A percentile compares a stretch with the other conserved stretches of the same genome.
phyloP scores from a whole-genome alignment of 257 asterid genomes.

The Salvia miltiorrhiza region DNA sequence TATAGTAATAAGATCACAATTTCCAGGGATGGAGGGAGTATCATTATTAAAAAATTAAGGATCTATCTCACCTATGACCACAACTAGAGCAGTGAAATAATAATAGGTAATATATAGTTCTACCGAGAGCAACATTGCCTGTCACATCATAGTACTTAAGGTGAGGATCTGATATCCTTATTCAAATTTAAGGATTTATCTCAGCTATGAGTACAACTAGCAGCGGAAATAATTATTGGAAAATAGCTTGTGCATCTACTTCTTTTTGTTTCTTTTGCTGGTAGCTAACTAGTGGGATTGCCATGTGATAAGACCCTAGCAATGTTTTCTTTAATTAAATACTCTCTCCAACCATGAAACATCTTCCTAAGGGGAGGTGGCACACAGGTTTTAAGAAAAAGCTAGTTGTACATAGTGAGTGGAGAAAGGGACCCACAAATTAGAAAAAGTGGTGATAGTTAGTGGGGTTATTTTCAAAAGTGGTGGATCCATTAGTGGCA shows the following conservation, averaged over 20 bases:
- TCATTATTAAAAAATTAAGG: neutral
- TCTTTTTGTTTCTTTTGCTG: constrained; percentile 13
- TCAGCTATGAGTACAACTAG: neutral
- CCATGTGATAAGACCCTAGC: constrained; percentile 12
- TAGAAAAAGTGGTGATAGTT: too few relatives aligned
- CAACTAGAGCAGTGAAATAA: neutral
- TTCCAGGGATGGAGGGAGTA: too few relatives aligned
- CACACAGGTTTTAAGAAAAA: too few relatives aligned
- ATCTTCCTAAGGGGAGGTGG: too few relatives aligned
- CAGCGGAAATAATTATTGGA: constrained; percentile 5
- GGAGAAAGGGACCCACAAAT: too few relatives aligned
- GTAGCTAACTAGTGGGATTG: constrained; percentile 14
- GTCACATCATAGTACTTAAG: constrained; percentile 11
- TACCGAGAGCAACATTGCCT: neutral
- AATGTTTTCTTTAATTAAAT: neutral
- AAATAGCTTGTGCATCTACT: neutral
- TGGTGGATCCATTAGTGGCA: too few relatives aligned
- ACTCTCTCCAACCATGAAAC: too few relatives aligned
- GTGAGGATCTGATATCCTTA: neutral
- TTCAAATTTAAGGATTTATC: neutral
- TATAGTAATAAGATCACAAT: too few relatives aligned
- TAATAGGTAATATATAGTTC: constrained; percentile 2
- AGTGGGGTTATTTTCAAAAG: too few relatives aligned
- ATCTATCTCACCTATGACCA: constrained; percentile 3
- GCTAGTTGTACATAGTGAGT: too few relatives aligned